These are phyloP conservation scores for Fremontodendron californicum DNA, from an alignment of 345 rosid species.

Conservation along the genomic window DNA sequence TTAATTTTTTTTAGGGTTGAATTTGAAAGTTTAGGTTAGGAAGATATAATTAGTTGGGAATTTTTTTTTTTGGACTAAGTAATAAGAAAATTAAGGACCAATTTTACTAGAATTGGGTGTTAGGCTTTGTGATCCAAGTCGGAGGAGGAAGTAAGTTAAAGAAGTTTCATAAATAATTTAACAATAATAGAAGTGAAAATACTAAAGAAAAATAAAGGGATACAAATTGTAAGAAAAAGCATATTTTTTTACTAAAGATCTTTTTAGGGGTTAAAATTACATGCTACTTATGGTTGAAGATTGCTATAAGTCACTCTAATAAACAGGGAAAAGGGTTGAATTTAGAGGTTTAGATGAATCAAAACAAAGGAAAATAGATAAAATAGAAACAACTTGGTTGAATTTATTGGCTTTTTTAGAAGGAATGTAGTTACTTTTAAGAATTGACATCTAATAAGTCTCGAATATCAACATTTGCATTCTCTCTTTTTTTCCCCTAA, in stretches of 20 bases:
- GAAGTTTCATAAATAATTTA: background rate
- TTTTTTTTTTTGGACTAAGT: background rate
- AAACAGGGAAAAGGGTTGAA: background rate
- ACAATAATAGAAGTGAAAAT: background rate
- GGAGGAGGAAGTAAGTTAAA: background rate
- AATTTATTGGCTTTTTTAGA: background rate
- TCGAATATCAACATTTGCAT: too few relatives aligned
- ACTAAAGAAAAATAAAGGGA: background rate
- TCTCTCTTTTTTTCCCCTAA: too few relatives aligned
- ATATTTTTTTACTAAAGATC: too few relatives aligned
- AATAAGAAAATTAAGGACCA: background rate
- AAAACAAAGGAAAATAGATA: background rate
- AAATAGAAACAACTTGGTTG: background rate
- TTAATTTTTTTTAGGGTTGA: background rate
- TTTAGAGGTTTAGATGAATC: background rate
- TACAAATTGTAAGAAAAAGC: too few relatives aligned
- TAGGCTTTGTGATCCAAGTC: background rate
- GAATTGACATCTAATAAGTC: too few relatives aligned
- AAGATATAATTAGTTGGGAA: background rate
- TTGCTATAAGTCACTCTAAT: background rate
- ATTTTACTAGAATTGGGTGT: background rate
- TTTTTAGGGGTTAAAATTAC: background rate
- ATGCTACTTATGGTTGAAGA: background rate
- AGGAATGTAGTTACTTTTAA: background rate
- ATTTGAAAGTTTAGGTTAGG: background rate